Conservation (phyloP, 2,329 filamentous ascomycete genomes). For the Trichoderma guizhouense region DNA sequence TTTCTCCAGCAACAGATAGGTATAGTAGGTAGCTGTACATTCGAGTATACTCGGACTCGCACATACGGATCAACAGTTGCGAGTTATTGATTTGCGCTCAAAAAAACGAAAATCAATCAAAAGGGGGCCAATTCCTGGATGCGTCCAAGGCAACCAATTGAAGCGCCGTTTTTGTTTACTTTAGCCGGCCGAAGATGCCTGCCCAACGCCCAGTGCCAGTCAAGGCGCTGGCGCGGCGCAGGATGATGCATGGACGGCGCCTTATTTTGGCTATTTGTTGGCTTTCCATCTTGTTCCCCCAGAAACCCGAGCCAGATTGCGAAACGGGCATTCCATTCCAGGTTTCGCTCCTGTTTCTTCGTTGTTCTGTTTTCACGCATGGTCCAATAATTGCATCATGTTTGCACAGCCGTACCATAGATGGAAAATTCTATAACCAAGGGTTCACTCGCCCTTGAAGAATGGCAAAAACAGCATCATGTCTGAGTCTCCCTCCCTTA, state of each 20-base stretch:
- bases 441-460: background rate
- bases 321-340: background rate
- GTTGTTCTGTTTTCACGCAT: background rate
- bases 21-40: background rate
- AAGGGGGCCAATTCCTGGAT: background rate
- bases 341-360: background rate
- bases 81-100: background rate
- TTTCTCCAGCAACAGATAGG: background rate
- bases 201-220: background rate
- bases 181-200: background rate
- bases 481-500: conserved; percentile 3
- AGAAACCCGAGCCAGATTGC: background rate
- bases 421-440: background rate
- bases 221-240: no score
- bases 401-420: background rate
- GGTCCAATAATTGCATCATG: background rate
- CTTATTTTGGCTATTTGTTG: background rate
- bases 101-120: background rate
- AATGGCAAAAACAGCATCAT: background rate
- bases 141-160: conserved; percentile 12
- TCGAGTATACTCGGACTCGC: no score
- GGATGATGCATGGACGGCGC: background rate
- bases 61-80: background rate
- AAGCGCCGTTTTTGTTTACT: conserved; percentile 9
- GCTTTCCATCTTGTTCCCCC: background rate